These are phyloP conservation scores for Podospora appendiculata DNA, from an alignment of 495 filamentous ascomycete species.

Conservation along the genomic window DNA sequence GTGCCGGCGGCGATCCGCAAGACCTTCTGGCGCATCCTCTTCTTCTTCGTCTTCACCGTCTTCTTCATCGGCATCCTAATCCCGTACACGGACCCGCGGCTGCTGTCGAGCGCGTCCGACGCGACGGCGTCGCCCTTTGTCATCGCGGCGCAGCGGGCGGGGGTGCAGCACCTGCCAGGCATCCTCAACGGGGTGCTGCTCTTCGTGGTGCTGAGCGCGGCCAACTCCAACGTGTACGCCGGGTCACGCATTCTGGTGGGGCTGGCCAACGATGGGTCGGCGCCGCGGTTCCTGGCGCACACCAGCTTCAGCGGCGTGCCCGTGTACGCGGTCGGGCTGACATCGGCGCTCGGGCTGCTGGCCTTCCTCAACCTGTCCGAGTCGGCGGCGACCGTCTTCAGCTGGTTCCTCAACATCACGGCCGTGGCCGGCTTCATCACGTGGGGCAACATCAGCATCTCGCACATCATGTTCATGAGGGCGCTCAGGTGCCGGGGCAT, in stretches of 20 bases:
- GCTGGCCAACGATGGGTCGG: constrained; percentile 53
- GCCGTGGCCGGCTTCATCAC: constrained; percentile 61
- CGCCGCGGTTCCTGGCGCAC: constrained; percentile 39
- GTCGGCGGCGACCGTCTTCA: constrained; percentile 47
- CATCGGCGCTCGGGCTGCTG: constrained; percentile 41
- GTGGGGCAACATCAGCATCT: constrained; percentile 53
- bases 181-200: constrained; percentile 67
- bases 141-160: constrained; percentile 56
- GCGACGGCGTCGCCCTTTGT: constrained; percentile 63
- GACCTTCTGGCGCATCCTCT: constrained; percentile 53
- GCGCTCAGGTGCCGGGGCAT: constrained; percentile 52
- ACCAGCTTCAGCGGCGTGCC: constrained; percentile 37
- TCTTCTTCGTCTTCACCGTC: constrained; percentile 60
- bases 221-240: constrained; percentile 52
- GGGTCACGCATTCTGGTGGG: constrained; percentile 59
- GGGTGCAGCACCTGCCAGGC: constrained; percentile 56
- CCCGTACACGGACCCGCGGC: constrained; percentile 40
- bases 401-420: constrained; percentile 51
- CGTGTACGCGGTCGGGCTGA: constrained; percentile 29
- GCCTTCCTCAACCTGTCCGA: constrained; percentile 47
- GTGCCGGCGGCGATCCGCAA: constrained; percentile 42
- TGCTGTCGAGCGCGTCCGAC: constrained; percentile 41
- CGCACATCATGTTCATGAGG: constrained; percentile 54
- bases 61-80: constrained; percentile 64
- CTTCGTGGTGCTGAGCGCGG: constrained; percentile 48